Conservation (phyloP, 2,329 filamentous ascomycete species). For the Pseudogymnoascus destructans region DNA sequence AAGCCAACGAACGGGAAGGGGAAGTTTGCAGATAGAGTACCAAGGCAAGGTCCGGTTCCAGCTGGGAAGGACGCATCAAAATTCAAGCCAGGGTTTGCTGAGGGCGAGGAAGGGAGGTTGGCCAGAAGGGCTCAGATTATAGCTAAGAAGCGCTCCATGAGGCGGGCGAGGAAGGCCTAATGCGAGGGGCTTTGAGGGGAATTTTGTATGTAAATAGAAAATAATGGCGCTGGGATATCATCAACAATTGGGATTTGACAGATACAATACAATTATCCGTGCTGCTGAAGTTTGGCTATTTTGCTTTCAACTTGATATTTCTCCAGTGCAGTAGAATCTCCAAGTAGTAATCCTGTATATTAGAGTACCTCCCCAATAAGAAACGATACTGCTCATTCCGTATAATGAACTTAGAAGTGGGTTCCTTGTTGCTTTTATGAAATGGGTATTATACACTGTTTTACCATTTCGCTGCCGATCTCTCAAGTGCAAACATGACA, state of each 20-base stretch:
- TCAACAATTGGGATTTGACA: conserved; percentile 1
- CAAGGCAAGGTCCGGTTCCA: conserved; percentile 26
- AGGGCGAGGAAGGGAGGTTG: conserved; percentile 39
- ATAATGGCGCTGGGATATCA: conserved; percentile 2
- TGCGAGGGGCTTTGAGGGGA: background rate
- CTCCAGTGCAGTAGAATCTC: background rate
- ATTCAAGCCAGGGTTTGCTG: conserved; percentile 23
- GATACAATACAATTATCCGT: background rate
- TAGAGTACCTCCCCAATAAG: background rate
- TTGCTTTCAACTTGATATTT: background rate
- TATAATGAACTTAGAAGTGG: background rate
- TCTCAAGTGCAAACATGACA: background rate
- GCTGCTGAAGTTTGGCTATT: background rate
- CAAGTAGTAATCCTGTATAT: background rate
- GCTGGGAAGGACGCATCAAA: conserved; percentile 20
- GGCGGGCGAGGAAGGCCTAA: conserved; percentile 37
- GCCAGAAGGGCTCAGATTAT: conserved; percentile 65
- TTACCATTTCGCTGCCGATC: background rate
- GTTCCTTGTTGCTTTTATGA: background rate
- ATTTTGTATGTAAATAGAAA: conserved; percentile 5
- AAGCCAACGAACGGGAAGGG: conserved; percentile 11
- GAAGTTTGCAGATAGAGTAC: conserved; percentile 10
- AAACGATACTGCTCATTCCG: background rate
- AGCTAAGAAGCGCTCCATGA: conserved; percentile 67
- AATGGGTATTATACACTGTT: background rate